phyloP scores from a whole-genome alignment of 345 rosid genomes.

The Eucalyptus regnans region DNA sequence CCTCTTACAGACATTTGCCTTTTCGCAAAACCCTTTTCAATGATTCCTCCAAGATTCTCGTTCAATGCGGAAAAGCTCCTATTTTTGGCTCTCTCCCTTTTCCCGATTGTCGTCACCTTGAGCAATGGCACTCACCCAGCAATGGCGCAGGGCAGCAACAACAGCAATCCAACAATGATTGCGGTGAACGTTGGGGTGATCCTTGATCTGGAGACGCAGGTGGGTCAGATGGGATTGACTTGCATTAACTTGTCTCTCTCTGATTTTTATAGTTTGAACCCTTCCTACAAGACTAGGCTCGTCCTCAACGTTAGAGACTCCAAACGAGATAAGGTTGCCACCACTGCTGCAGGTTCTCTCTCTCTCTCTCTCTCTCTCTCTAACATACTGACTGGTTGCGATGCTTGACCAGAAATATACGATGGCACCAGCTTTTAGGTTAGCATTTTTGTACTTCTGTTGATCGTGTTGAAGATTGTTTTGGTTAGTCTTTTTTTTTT shows the following conservation, averaged over 20 bases:
- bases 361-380: background rate
- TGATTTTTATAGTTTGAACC: background rate
- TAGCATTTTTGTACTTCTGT: no score
- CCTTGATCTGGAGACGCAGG: background rate
- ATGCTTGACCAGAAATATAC: background rate
- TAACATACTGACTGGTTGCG: background rate
- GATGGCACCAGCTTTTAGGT: background rate
- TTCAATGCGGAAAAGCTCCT: no score
- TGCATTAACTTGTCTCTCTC: background rate
- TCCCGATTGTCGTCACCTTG: no score
- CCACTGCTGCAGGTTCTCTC: background rate
- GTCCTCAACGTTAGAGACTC: background rate
- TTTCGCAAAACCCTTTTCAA: no score
- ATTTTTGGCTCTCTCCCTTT: no score
- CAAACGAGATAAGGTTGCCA: background rate
- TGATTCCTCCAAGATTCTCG: no score
- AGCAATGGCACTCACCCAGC: no score
- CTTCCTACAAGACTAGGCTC: background rate
- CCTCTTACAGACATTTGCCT: no score
- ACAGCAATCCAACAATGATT: no score
- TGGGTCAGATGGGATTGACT: background rate
- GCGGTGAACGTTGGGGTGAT: background rate
- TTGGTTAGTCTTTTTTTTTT: background rate
- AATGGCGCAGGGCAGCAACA: no score
- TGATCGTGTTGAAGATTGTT: background rate